Evolutionary conservation across 305 asterid species (phyloP).

Genomic region (Plantago lanceolata): DNA sequence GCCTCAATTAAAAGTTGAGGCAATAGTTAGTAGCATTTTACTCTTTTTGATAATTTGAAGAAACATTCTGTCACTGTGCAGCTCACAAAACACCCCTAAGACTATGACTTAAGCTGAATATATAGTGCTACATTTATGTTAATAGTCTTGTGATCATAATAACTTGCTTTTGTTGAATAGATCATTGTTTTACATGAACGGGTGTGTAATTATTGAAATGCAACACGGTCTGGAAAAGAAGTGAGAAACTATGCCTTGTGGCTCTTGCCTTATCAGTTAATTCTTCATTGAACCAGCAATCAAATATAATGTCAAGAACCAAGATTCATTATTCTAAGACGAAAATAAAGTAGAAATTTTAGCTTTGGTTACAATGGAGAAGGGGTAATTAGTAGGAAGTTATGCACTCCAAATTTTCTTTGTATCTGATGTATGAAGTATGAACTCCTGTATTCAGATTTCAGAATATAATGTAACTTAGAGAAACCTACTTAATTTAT

Average conservation of each 20-base stretch:
- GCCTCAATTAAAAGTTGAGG: too few relatives aligned
- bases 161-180: neutral
- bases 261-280: too few relatives aligned
- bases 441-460: too few relatives aligned
- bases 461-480: too few relatives aligned
- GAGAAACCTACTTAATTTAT: too few relatives aligned
- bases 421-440: neutral
- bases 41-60: neutral
- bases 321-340: neutral
- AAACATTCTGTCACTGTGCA: too few relatives aligned
- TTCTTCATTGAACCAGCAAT: neutral
- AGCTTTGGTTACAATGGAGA: neutral
- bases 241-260: too few relatives aligned
- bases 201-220: neutral
- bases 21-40: too few relatives aligned
- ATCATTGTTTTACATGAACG: neutral
- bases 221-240: neutral
- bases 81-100: neutral
- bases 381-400: neutral
- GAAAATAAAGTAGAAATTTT: too few relatives aligned
- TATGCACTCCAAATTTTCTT: neutral
- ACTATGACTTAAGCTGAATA: neutral
- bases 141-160: neutral
- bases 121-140: neutral
- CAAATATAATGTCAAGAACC: too few relatives aligned